Evolutionary conservation across 2,329 filamentous ascomycete species (phyloP).

Genomic region (Colletotrichum camelliae): DNA sequence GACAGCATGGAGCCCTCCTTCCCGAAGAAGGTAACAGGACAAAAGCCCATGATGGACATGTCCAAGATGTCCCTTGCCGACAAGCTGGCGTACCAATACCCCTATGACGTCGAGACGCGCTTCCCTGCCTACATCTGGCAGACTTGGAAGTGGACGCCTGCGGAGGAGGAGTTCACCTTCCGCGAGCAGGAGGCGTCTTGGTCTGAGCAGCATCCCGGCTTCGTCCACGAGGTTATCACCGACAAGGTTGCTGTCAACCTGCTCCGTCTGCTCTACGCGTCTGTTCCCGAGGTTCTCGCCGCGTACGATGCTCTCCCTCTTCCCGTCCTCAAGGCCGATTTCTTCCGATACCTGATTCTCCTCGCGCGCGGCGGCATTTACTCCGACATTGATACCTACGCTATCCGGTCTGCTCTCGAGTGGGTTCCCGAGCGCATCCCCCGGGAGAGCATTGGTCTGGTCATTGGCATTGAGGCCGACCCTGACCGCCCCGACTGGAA

Average conservation of each 20-base stretch:
- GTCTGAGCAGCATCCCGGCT: constrained; percentile 85
- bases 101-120: constrained; percentile 85
- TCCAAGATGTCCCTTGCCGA: constrained; percentile 74
- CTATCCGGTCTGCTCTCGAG: constrained; percentile 80
- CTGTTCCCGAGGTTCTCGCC: constrained; percentile 78
- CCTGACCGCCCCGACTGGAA: constrained; percentile 92
- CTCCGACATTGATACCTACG: constrained; percentile 89
- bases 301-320: constrained; percentile 77
- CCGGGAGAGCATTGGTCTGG: constrained; percentile 78
- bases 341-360: constrained; percentile 77
- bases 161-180: constrained; percentile 79
- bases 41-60: constrained; percentile 73
- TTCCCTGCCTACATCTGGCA: constrained; percentile 99
- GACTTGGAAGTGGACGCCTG: constrained; percentile 91
- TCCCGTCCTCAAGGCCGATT: constrained; percentile 79
- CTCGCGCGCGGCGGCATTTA: constrained; percentile 72
- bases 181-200: constrained; percentile 88
- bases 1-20: constrained; percentile 1
- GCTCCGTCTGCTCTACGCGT: constrained; percentile 84
- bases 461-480: constrained; percentile 96
- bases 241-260: constrained; percentile 84
- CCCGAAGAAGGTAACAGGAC: constrained; percentile 44
- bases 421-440: constrained; percentile 87
- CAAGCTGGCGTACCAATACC: constrained; percentile 92
- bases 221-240: constrained; percentile 97